Evolutionary conservation across 352 stramenopile genomes (phyloP).

Genomic region (Globisporangium yorkense): DNA sequence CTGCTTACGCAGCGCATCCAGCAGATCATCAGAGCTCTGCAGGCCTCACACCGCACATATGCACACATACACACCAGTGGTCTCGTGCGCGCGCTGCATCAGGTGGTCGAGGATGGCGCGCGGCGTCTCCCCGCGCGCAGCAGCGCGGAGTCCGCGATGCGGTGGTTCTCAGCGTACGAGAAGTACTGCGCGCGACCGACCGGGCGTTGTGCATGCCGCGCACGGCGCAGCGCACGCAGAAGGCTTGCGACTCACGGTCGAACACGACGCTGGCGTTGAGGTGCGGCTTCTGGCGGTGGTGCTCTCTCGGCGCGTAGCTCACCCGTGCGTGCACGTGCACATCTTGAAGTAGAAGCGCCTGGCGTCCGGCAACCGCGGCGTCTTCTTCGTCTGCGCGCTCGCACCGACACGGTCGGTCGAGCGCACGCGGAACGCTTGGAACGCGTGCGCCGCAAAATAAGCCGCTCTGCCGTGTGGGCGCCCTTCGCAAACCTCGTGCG

Average conservation of each 20-base stretch:
- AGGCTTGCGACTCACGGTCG: neutral
- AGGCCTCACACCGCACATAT: neutral
- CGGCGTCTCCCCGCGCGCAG: neutral
- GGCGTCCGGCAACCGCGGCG: neutral
- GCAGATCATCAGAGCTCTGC: neutral
- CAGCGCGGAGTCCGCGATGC: conserved; percentile 3
- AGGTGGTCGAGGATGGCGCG: neutral
- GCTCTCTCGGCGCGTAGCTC: neutral
- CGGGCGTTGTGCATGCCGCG: conserved; percentile 9
- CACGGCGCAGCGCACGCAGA: conserved; percentile 4
- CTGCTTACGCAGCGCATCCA: neutral
- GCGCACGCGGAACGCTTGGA: conserved; percentile 45
- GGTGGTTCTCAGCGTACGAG: conserved; percentile 7
- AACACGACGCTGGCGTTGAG: conserved; percentile 6
- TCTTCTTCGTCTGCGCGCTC: neutral
- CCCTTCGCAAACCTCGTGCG: too few relatives aligned
- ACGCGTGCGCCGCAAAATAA: conserved; percentile 40
- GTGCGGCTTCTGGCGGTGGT: neutral
- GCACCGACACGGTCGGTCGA: neutral
- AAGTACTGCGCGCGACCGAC: conserved; percentile 4
- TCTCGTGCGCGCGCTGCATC: neutral
- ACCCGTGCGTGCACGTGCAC: conserved; percentile 8
- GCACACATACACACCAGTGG: neutral
- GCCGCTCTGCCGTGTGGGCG: too few relatives aligned
- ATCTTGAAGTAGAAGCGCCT: conserved; percentile 2